phyloP scores from a whole-genome alignment of 208 protist species.

The Porcisia deanei region DNA sequence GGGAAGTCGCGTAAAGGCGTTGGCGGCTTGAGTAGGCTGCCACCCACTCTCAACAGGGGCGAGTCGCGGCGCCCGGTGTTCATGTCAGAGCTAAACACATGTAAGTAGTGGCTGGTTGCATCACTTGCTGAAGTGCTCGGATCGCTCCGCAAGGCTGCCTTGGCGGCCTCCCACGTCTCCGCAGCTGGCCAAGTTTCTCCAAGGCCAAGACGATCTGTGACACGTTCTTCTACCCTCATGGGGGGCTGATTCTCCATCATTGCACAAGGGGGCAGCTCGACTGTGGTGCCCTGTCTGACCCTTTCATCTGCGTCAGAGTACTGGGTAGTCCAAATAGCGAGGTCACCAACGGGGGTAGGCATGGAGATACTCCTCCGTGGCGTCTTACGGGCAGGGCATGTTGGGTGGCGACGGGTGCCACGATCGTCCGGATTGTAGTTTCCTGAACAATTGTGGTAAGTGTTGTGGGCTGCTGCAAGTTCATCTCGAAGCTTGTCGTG shows the following conservation, averaged over 20 bases:
- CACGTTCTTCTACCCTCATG: background rate
- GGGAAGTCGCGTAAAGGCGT: background rate
- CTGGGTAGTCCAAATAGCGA: background rate
- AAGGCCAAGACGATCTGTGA: background rate
- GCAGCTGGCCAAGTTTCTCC: background rate
- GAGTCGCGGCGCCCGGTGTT: background rate
- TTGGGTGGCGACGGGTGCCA: background rate
- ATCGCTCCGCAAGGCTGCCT: background rate
- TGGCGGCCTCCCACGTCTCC: constrained; percentile 17
- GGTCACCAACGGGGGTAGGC: constrained; percentile 7
- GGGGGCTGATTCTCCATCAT: constrained; percentile 1
- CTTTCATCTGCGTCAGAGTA: background rate
- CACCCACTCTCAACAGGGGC: background rate
- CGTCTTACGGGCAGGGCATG: background rate
- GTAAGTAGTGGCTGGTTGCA: background rate
- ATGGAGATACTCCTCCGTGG: background rate
- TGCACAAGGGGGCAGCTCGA: background rate
- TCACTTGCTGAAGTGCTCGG: too few species aligned
- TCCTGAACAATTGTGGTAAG: background rate
- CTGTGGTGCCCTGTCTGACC: background rate
- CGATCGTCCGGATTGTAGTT: background rate
- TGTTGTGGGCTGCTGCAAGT: background rate
- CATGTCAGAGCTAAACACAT: background rate
- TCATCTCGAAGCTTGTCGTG: constrained; percentile 5
- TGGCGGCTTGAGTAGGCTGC: background rate